A percentile compares a stretch with the other conserved stretches of the same genome.
phyloP scores from a whole-genome alignment of 2,329 filamentous ascomycete species.

The Aureobasidium lini region DNA sequence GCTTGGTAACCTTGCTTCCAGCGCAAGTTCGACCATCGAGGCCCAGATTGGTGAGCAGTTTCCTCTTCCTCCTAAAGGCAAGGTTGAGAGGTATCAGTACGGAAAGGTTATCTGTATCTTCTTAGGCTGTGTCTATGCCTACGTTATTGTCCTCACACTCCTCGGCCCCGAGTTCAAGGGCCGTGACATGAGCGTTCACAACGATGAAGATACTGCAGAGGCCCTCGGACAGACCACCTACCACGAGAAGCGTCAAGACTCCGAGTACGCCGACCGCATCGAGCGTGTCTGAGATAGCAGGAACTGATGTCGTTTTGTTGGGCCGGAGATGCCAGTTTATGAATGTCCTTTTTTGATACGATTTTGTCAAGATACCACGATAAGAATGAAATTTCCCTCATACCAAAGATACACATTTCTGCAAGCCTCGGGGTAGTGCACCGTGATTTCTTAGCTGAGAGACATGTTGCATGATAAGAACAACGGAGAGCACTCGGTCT shows the following conservation, averaged over 20 bases:
- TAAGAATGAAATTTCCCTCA: neutral
- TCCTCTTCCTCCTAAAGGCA: slow-evolving; percentile 29
- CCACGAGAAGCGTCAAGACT: neutral
- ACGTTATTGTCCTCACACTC: slow-evolving; percentile 54
- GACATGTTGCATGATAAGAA: neutral
- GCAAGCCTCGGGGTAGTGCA: neutral
- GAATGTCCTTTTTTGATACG: neutral
- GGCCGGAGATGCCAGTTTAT: neutral
- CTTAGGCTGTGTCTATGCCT: slow-evolving; percentile 72
- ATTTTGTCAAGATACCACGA: neutral
- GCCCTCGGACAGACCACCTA: slow-evolving; percentile 19
- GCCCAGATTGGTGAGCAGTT: slow-evolving; percentile 35
- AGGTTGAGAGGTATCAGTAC: slow-evolving; percentile 33
- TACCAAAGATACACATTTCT: neutral
- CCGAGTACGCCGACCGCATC: neutral
- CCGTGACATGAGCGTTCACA: slow-evolving; percentile 24
- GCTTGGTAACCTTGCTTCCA: slow-evolving; percentile 34
- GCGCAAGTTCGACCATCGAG: slow-evolving; percentile 37
- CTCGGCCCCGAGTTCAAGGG: slow-evolving; percentile 49
- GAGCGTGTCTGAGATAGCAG: neutral
- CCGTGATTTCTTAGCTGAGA: neutral
- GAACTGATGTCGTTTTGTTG: neutral
- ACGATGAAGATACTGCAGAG: slow-evolving; percentile 26
- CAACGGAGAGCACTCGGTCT: neutral
- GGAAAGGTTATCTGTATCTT: slow-evolving; percentile 48